Base-by-base conservation (phyloP, 768 basidiomycete genomes). In the Suillus occidentalis region DNA sequence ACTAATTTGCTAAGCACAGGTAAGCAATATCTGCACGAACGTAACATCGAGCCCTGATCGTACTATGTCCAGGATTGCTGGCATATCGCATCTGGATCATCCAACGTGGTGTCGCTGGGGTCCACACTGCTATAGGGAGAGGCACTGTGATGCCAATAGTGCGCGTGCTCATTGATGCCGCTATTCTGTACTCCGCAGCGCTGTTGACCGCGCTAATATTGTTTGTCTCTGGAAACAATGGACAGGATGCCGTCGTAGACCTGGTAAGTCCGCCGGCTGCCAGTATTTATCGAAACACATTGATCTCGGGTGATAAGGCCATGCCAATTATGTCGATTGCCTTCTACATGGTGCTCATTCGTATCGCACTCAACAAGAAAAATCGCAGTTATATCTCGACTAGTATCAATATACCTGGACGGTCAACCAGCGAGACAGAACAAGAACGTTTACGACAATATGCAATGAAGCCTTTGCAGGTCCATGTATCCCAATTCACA, bases 251-350 rank as follows among this genome's bases (percentile, higher is more conserved):
- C 18, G 34, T 65, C 14, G 50, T 62, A 45, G 60, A 65, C 42
- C 36, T 65, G 60, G 64, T 79, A 13, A 71, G 73, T 59, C 20
- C 45, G 16, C 16, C 28, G 3, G 28, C 5, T 28, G 1, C 50
- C 25, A 5, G 14, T 31, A 4, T 31, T 18, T 52, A 28, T 31
- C 2, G 25, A 18, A 52, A 16, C 6, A 16, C 16, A 43, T 18
- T 52, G 25, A 52, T 1, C 28, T 28, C 47, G 25, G 36, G 8
- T 8, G 8, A 31, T 16, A 31, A 64, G 63, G 40, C 47, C 18
- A 60, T 42, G 22, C 63, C 63, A 14, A 64, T 64, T 28, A 64
- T 64, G 36, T 64, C 63, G 31, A 64, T 64, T 28, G 43, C 63
- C n/a, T 64, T 64, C 59, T 64, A 64, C 25, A 64, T 64, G 63